Evolutionary conservation across 2,329 filamentous ascomycete genomes (phyloP).

Genomic region (Verruconis gallopava): DNA sequence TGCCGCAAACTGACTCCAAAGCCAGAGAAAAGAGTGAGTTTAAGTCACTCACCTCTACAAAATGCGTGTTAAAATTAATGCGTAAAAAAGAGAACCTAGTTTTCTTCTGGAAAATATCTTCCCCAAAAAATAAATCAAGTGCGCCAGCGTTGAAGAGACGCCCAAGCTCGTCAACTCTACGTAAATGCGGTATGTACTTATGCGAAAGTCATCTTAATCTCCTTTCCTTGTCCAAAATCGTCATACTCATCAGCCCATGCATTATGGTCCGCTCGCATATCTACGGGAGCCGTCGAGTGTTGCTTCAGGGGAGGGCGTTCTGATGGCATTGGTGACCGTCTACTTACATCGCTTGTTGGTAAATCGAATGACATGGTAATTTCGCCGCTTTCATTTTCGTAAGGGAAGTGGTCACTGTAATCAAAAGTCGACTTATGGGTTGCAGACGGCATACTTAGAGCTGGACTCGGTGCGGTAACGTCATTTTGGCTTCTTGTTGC

Average conservation of each 20-base stretch:
- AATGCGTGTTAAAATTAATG: not conserved
- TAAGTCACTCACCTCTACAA: not conserved
- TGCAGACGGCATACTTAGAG: conserved; percentile 14
- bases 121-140: not conserved
- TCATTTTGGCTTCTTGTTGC: conserved; percentile 31
- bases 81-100: not conserved
- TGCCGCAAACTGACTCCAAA: conserved; percentile 4
- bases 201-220: conserved; percentile 37
- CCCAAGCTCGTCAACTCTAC: no score
- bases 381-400: conserved; percentile 4
- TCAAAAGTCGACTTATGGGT: conserved; percentile 12
- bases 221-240: conserved; percentile 32
- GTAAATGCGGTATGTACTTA: no score
- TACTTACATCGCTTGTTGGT: conserved; percentile 10
- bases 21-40: conserved; percentile 1
- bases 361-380: conserved; percentile 34
- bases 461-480: conserved; percentile 17
- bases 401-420: conserved; percentile 8
- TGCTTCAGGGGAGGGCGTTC: conserved; percentile 14
- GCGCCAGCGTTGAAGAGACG: no score
- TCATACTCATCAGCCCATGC: conserved; percentile 36
- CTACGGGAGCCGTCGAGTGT: conserved; percentile 17
- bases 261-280: conserved; percentile 22
- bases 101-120: not conserved
- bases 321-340: conserved; percentile 11